A percentile compares a stretch with the other conserved stretches of the same genome.
Evolutionary conservation across 208 protist species (phyloP).

Genomic region (Naegleria fowleri): DNA sequence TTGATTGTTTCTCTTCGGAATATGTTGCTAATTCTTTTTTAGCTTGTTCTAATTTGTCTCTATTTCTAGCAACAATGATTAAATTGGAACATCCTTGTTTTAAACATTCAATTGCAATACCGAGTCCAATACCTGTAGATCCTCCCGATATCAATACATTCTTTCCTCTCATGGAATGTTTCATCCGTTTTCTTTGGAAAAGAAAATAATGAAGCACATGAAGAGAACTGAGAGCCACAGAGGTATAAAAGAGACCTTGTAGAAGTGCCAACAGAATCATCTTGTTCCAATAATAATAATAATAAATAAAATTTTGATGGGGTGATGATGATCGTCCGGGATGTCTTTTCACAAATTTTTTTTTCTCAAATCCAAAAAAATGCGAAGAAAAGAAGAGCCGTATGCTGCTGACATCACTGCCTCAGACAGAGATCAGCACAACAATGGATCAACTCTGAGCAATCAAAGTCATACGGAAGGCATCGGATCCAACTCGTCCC

Average conservation of each 20-base stretch:
- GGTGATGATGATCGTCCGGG: too few species aligned
- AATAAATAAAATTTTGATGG: too few species aligned
- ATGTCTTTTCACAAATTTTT: too few species aligned
- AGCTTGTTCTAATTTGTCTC: constrained; percentile 54
- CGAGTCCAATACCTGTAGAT: constrained; percentile 67
- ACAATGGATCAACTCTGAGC: neutral
- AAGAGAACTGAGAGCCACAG: neutral
- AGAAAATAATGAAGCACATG: neutral
- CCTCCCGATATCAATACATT: constrained; percentile 71
- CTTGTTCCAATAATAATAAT: too few species aligned
- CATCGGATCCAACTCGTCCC: too few species aligned
- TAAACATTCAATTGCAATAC: neutral
- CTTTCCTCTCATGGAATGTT: constrained; percentile 33
- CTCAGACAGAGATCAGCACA: neutral
- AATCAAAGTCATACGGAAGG: too few species aligned
- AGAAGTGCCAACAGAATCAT: too few species aligned
- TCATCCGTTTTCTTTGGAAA: neutral
- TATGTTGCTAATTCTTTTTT: constrained; percentile 46
- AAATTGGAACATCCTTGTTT: constrained; percentile 44
- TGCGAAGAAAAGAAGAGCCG: too few species aligned
- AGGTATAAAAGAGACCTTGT: too few species aligned
- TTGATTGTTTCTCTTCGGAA: constrained; percentile 26
- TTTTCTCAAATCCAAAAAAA: too few species aligned
- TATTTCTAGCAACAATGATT: constrained; percentile 62
- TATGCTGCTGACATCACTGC: too few species aligned